Percentiles rank a stretch among this genome's conserved stretches.
phyloP scores from a whole-genome alignment of 768 basidiomycete genomes.

The Trametes cingulata region DNA sequence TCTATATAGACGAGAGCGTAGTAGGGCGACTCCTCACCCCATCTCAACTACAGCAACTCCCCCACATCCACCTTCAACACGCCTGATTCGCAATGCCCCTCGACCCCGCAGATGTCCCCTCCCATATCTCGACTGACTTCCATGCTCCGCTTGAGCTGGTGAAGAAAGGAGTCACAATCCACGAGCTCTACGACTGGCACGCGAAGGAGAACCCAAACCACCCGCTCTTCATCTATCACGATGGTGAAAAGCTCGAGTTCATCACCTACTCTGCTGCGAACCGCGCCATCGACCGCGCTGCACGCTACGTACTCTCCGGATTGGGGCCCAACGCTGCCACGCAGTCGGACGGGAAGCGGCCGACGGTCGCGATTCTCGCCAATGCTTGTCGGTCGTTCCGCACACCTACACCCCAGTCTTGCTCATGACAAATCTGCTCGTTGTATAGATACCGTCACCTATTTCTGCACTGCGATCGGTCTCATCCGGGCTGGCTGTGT shows the following conservation, averaged over 20 bases:
- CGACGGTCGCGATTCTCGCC: constrained; percentile 30
- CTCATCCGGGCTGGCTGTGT: constrained; percentile 21
- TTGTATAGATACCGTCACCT: constrained; percentile 29
- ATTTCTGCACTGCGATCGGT: constrained; percentile 20
- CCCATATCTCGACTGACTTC: constrained; percentile 4
- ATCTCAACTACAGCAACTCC: too few species aligned
- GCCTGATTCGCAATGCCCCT: constrained; percentile 7
- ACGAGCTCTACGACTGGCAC: constrained; percentile 40
- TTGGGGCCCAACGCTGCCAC: not conserved
- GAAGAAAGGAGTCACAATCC: constrained; percentile 25
- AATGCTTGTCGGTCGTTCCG: constrained; percentile 10
- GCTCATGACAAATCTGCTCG: not conserved
- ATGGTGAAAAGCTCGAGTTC: constrained; percentile 13
- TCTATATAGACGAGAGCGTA: too few species aligned
- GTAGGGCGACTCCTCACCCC: too few species aligned
- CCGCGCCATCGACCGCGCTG: constrained; percentile 32
- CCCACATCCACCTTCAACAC: too few species aligned
- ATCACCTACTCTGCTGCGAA: constrained; percentile 30
- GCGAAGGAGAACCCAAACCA: constrained; percentile 31
- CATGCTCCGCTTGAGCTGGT: not conserved
- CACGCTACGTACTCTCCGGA: constrained; percentile 5
- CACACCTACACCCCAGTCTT: not conserved
- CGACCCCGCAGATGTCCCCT: not conserved
- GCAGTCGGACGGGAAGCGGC: not conserved
- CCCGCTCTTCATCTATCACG: constrained; percentile 32